phyloP scores from a whole-genome alignment of 2,329 filamentous ascomycete genomes.

The Ascomycota sp. region DNA sequence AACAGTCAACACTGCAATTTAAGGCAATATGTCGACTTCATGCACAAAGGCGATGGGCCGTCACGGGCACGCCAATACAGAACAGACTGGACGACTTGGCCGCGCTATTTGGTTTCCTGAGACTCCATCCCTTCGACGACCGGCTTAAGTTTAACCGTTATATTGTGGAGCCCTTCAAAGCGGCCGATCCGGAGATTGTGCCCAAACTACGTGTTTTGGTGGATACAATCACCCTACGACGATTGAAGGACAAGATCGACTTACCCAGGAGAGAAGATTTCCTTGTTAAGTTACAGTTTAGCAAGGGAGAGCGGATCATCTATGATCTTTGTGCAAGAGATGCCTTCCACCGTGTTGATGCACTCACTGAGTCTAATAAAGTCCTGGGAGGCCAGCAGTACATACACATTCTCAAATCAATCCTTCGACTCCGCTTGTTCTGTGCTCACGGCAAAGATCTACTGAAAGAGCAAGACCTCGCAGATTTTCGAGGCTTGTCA shows the following conservation, averaged over 20 bases:
- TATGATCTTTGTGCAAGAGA: conserved; percentile 73
- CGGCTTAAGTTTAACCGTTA: conserved; percentile 51
- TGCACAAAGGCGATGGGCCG: conserved; percentile 72
- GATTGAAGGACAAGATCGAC: conserved; percentile 77
- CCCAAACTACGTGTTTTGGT: conserved; percentile 73
- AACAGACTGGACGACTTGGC: conserved; percentile 81
- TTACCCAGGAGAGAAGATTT: conserved; percentile 53
- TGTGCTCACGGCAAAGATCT: conserved; percentile 90
- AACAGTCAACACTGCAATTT: conserved; percentile 58
- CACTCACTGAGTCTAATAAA: conserved; percentile 38
- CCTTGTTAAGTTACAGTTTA: conserved; percentile 54
- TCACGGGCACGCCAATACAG: conserved; percentile 91
- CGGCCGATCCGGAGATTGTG: conserved; percentile 62
- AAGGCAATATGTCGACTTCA: conserved; percentile 63
- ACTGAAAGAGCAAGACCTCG: conserved; percentile 61
- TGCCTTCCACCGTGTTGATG: conserved; percentile 56
- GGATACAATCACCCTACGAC: conserved; percentile 78
- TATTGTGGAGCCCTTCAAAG: conserved; percentile 71
- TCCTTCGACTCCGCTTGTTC: conserved; percentile 69
- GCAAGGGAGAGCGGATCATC: conserved; percentile 46
- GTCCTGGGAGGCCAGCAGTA: conserved; percentile 69
- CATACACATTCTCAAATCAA: conserved; percentile 78
- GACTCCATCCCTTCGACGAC: conserved; percentile 67
- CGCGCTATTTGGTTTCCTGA: conserved; percentile 65
- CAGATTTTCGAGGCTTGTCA: conserved; percentile 59